phyloP scores from a whole-genome alignment of 2,329 filamentous ascomycete species.

The Cercospora berteroae region DNA sequence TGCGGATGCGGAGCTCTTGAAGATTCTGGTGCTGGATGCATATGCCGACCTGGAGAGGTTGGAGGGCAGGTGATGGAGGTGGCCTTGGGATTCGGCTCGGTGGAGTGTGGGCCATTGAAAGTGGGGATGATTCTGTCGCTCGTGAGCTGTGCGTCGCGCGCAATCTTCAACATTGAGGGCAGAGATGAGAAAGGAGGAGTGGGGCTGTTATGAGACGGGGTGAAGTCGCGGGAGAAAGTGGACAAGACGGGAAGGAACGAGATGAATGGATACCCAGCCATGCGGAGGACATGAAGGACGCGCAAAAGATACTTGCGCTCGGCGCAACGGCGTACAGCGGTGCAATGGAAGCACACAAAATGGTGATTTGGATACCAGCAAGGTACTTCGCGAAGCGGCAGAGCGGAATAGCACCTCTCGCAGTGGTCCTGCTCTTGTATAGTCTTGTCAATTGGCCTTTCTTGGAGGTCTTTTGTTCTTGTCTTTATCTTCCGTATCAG shows the following conservation, averaged over 20 bases:
- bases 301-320: neutral
- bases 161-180: neutral
- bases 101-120: neutral
- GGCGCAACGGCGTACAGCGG: neutral
- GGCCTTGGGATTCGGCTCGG: neutral
- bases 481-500: neutral
- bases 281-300: neutral
- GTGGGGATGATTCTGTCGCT: neutral
- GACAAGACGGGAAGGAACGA: neutral
- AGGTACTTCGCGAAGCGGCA: neutral
- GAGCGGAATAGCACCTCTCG: neutral
- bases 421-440: neutral
- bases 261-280: neutral
- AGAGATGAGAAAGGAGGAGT: neutral
- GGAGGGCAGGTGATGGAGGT: neutral
- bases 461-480: neutral
- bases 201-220: too few species aligned
- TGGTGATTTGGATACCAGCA: neutral
- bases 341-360: neutral
- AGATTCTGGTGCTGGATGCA: conserved; percentile 24
- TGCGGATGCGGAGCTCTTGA: conserved; percentile 21
- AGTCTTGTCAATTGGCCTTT: neutral
- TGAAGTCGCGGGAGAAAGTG: neutral
- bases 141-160: neutral
- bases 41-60: conserved; percentile 23